Evolutionary conservation across 225 moss, liverwort and hornwort genomes (phyloP).

Genomic region (Bryum argenteum): DNA sequence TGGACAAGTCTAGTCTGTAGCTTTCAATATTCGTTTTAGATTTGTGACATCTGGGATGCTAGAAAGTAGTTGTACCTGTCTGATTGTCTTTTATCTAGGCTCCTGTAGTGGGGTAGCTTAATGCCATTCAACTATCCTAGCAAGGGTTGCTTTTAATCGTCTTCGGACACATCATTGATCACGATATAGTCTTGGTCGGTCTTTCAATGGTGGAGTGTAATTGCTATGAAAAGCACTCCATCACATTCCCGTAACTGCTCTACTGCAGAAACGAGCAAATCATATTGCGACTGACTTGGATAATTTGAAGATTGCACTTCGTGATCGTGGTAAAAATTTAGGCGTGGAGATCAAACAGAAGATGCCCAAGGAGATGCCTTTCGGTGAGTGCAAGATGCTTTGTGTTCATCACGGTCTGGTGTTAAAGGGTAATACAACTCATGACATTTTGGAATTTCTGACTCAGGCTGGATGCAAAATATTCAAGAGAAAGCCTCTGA

Average conservation of each 20-base stretch:
- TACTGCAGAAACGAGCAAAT: constrained; percentile 76
- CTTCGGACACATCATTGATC: constrained; percentile 18
- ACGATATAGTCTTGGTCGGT: constrained; percentile 16
- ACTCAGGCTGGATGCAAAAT: constrained; percentile 82
- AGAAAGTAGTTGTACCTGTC: not conserved
- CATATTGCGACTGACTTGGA: constrained; percentile 82
- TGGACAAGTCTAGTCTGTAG: constrained; percentile 11
- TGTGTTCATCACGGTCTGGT: constrained; percentile 13
- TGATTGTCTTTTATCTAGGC: constrained; percentile 19
- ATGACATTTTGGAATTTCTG: constrained; percentile 28
- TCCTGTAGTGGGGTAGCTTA: too few species aligned
- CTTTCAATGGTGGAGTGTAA: constrained; percentile 22
- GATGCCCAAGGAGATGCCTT: constrained; percentile 77
- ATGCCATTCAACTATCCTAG: too few species aligned
- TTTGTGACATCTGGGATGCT: constrained; percentile 25
- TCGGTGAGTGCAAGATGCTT: constrained; percentile 58
- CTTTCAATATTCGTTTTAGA: constrained; percentile 3
- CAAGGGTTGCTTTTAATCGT: not conserved
- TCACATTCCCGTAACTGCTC: constrained; percentile 28
- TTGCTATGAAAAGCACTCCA: constrained; percentile 16
- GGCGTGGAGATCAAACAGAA: constrained; percentile 78
- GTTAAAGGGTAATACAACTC: constrained; percentile 16
- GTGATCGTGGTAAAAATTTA: constrained; percentile 75
- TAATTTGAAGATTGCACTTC: constrained; percentile 85
- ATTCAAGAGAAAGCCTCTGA: constrained; percentile 82